phyloP scores from a whole-genome alignment of 129 eudicot genomes.

The Centaurea solstitialis region DNA sequence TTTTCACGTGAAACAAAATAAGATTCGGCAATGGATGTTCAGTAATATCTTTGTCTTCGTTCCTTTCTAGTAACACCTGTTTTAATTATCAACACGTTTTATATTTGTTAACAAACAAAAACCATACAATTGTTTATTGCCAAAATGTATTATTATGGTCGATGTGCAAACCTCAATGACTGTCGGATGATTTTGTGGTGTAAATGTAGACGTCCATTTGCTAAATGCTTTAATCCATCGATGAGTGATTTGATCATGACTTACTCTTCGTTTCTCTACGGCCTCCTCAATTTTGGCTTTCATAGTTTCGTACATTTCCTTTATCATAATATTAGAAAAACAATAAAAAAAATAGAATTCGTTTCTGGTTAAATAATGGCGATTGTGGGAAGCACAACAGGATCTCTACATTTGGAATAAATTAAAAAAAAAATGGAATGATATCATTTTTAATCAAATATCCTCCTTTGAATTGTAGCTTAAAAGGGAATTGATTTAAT shows the following conservation, averaged over 20 bases:
- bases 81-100: neutral
- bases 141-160: too few species aligned
- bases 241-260: conserved; percentile 30
- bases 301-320: conserved; percentile 39
- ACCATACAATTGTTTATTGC: too few species aligned
- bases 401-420: too few species aligned
- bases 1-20: conserved; percentile 49
- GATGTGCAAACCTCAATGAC: conserved; percentile 38
- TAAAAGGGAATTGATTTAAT: too few species aligned
- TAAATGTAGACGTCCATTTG: conserved; percentile 44
- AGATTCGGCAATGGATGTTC: conserved; percentile 57
- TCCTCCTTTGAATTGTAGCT: too few species aligned
- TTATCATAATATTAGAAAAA: neutral
- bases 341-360: neutral
- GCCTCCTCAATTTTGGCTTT: conserved; percentile 39
- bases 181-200: conserved; percentile 51
- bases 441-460: too few species aligned
- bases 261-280: conserved; percentile 37
- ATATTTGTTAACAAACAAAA: too few species aligned
- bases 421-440: too few species aligned
- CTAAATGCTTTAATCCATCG: conserved; percentile 13
- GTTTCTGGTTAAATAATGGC: too few species aligned
- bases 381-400: too few species aligned
- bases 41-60: conserved; percentile 33
- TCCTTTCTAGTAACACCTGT: conserved; percentile 44